phyloP scores from a whole-genome alignment of 441 rosid genomes.

The Eugenia klotzschiana region DNA sequence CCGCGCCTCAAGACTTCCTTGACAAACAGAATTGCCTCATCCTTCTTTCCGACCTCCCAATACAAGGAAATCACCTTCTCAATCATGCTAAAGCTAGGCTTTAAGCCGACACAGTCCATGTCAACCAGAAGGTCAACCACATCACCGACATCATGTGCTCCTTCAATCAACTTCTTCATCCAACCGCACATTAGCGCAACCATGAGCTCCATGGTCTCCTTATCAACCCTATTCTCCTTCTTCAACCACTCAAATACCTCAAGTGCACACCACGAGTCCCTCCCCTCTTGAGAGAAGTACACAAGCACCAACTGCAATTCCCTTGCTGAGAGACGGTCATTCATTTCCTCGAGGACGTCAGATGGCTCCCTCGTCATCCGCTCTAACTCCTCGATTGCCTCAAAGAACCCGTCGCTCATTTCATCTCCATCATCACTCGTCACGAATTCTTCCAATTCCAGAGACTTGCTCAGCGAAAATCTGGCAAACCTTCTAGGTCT shows the following conservation, averaged over 20 bases:
- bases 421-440: constrained; percentile 63
- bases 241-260: constrained; percentile 91
- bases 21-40: constrained; percentile 50
- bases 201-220: constrained; percentile 90
- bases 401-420: constrained; percentile 64
- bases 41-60: constrained; percentile 62
- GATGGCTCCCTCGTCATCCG: constrained; percentile 87
- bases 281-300: constrained; percentile 85
- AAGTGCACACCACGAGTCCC: constrained; percentile 89
- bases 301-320: constrained; percentile 74
- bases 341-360: constrained; percentile 80
- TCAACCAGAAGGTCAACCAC: constrained; percentile 69
- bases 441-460: constrained; percentile 48
- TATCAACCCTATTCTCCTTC: constrained; percentile 69
- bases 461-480: constrained; percentile 26
- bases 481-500: constrained; percentile 13
- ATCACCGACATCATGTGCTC: constrained; percentile 38
- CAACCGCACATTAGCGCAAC: constrained; percentile 81
- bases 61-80: constrained; percentile 83
- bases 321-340: constrained; percentile 58
- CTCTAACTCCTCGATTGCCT: constrained; percentile 77
- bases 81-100: constrained; percentile 77
- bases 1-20: constrained; percentile 51
- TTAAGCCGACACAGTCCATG: constrained; percentile 84
- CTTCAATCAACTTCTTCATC: constrained; percentile 65